Evolutionary conservation across 768 basidiomycete genomes (phyloP).

Genomic region (Saitozyma podzolica): DNA sequence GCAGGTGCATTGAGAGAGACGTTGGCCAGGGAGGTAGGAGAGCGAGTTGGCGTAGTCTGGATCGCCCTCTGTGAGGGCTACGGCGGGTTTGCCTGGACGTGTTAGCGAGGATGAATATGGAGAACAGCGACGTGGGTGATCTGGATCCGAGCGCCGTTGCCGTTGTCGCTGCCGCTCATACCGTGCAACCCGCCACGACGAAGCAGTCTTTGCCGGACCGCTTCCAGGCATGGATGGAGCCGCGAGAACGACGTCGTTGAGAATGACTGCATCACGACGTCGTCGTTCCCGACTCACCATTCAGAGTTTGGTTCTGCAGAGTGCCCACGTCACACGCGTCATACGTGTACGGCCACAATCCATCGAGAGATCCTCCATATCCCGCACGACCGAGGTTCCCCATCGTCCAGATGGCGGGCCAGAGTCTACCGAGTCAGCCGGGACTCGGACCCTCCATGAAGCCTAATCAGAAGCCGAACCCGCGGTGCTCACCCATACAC

Average conservation of each 20-base stretch:
- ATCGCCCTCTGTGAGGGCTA: conserved; percentile 67
- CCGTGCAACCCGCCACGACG: too few relatives aligned
- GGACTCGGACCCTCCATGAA: conserved; percentile 2
- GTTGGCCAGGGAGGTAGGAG: conserved; percentile 84
- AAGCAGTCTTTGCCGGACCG: too few relatives aligned
- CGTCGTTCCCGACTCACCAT: conserved; percentile 49
- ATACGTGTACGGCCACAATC: conserved; percentile 54
- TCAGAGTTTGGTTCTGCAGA: conserved; percentile 71
- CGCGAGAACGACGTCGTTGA: too few relatives aligned
- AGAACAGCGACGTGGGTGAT: too few relatives aligned
- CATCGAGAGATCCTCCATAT: conserved; percentile 47
- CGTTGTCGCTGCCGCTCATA: too few relatives aligned
- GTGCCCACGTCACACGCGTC: conserved; percentile 88
- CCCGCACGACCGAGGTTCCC: conserved; percentile 55
- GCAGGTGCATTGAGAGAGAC: conserved; percentile 86
- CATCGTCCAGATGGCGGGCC: conserved; percentile 51
- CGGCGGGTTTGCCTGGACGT: conserved; percentile 57
- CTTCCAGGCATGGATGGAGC: too few relatives aligned
- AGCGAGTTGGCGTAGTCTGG: conserved; percentile 59
- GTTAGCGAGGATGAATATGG: too few relatives aligned
- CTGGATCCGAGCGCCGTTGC: too few relatives aligned
- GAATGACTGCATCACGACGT: too few relatives aligned
- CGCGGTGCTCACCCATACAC: conserved; percentile 38
- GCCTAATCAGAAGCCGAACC: neutral
- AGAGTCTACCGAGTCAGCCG: conserved; percentile 12